Base-by-base conservation (phyloP, 306 rosid genomes). In the Delonix regia region DNA sequence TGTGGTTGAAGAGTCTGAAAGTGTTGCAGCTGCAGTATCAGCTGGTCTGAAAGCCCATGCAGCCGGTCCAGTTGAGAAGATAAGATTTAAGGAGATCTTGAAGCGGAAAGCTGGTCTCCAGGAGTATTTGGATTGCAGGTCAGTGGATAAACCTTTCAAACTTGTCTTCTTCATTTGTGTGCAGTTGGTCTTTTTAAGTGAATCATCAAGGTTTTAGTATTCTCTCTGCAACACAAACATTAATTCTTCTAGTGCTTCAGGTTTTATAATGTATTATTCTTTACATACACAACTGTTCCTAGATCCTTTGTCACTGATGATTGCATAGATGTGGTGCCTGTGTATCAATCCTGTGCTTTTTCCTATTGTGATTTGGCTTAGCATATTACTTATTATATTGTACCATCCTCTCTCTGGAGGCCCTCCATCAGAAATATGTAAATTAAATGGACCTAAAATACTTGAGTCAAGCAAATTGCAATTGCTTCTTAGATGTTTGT, bases 21-120 rank as follows among this genome's bases (percentile, higher is more conserved):
- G 76, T 81, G 92, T 88, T 76, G 89, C 91, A 49, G 97, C 89
- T 61, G 98, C 97, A 38, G 97, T 94, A 66, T 90, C 97, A 10
- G 90, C 92, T 57, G 98, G 98, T 25, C 92, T 94, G 80, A 94
- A 89, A 86, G 94, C 93, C 74, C 90, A 83, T 81, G 92, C 90
- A 45, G 91, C 81, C 61, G 81, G 94, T 81, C 94, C 97, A 80
- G 81, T 94, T 77, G 98, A 94, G 92, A 94, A 83, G 88, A 87
- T 92, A 79, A 94, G 86, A 83, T 94, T 94, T 77, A 94, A 94
- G 90, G 98, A 94, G 85, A 74, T 89, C 77, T 83, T 94, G 81
- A 94, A 89, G 93, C 91, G 98, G 57, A 89, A 89, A 86, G 97
- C 97, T 84, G 97, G 98, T 73, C 89, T 90, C 86, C 94, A 92